Base-by-base conservation (phyloP, 1,284 basidiomycete genomes). In the Pseudozyma thailandica region DNA sequence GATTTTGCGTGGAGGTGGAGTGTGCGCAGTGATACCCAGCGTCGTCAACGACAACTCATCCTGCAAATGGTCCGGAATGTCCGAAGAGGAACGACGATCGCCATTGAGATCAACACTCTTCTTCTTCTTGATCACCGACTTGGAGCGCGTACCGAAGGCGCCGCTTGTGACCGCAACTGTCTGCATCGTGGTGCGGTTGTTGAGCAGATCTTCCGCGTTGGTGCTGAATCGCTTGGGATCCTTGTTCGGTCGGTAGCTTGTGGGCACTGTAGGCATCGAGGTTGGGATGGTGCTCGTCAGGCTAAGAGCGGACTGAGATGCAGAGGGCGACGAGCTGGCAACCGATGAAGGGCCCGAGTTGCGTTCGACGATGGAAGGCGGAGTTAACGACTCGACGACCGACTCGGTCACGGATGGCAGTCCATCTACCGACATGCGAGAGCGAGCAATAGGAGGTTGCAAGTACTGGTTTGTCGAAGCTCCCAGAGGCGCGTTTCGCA, bases 1-100 rank as follows among this genome's bases (percentile, higher is more conserved):
- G 13, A 84, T 58, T 55, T 83, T 83, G 52, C 82, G 81, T 4
- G 83, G 83, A 26, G 83, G 78, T 16, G 79, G 74, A 38, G 73
- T 79, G 61, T 82, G 79, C 25, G 81, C 70, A 5, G 72, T 76
- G 21, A 82, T 47, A 6, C 68, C 63, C 18, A 82, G 74, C 37
- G 59, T 75, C 20, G 77, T 77, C 46, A 65, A 37, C 31, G 50
- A 52, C 27, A 79, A 30, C 51, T 78, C 77, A 30, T 79, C 78
- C 39, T 60, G 65, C 25, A 80, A 58, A 39, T 76, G 71, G 18
- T 69, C 66, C 10, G 77, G 73, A 6, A 78, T 30, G 9, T 79
- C 75, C n/a, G 42, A 23, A 25, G 71, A 72, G n/a, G 45, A 50
- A 10, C 64, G 55, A 26, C 56, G 55, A 28, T 56, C 55, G 18